Percentiles rank a stretch among this genome's conserved stretches.
Evolutionary conservation across 2,329 filamentous ascomycete species (phyloP).

Genomic region (Thelonectria olida): DNA sequence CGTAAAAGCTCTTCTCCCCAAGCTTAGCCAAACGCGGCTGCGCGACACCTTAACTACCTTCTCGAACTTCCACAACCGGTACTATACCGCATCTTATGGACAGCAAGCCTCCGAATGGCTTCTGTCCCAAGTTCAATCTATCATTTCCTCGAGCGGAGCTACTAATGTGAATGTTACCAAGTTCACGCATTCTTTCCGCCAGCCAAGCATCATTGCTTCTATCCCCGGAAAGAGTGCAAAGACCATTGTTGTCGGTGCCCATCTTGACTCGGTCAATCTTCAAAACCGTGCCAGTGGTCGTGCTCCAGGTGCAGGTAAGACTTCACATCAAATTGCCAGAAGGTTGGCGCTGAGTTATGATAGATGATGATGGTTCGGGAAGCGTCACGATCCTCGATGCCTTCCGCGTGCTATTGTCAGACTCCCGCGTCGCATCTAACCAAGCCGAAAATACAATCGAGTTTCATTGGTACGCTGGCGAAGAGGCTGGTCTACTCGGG

Average conservation of each 20-base stretch:
- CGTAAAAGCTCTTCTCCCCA: conserved; percentile 51
- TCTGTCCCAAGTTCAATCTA: conserved; percentile 69
- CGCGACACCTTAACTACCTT: conserved; percentile 49
- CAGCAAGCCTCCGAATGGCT: conserved; percentile 81
- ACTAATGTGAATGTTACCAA: conserved; percentile 67
- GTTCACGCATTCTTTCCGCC: conserved; percentile 77
- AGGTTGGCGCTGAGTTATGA: too few relatives aligned
- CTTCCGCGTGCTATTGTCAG: conserved; percentile 74
- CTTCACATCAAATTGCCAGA: too few relatives aligned
- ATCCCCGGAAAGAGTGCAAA: conserved; percentile 77
- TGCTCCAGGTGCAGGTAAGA: conserved; percentile 35
- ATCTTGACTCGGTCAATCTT: conserved; percentile 81
- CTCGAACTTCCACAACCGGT: conserved; percentile 73
- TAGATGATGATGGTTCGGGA: conserved; percentile 39
- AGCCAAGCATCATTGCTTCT: conserved; percentile 82
- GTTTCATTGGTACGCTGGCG: conserved; percentile 88
- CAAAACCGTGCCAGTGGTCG: conserved; percentile 28
- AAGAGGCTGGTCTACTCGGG: conserved; percentile 82
- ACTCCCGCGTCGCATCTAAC: conserved; percentile 68
- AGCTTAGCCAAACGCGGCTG: conserved; percentile 30
- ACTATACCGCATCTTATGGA: conserved; percentile 72
- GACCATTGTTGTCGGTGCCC: conserved; percentile 80
- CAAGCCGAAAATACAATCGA: conserved; percentile 77
- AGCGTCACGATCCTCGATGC: conserved; percentile 79
- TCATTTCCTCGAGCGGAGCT: conserved; percentile 69